Evolutionary conservation across 1,284 basidiomycete genomes (phyloP), one percentile per base, ranked within the genome.

Genomic region (Moniliophthora roreri): DNA sequence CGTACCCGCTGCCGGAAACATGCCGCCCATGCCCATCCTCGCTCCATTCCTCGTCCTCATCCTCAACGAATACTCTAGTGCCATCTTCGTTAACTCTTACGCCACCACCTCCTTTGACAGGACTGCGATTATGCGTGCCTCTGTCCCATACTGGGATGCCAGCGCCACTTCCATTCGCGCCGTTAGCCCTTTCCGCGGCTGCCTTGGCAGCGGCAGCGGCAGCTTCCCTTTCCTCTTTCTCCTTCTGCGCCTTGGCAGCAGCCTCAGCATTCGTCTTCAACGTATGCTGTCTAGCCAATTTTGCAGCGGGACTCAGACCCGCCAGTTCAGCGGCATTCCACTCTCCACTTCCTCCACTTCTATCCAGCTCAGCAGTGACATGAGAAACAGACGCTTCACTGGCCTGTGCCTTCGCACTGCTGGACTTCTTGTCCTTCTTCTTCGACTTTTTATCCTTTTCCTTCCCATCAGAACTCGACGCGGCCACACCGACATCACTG

Each of bases 301-400:
- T 89, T 0, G 95, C 96, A 24, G 96, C 95, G 3, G 95, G 95
- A 60, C 91, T 93, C 51, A 98, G 78, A 8, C 93, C 94, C 44
- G 80, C 82, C 68, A 92, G 71, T 48, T 83, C 81, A 1, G 77
- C 71, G 44, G 69, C 68, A 66, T 65, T 81, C 80, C 78, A 81
- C 57, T 79, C 77, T 40, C 77, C 66, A 37, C 69, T 65, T 49
- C 70, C 72, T 26, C 73, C 26, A 15, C 52, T 69, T 59, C 87
- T 79, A 62, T 96, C 94, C 58, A 91, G 75, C 72, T 98, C 94
- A 6, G 88, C 94, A 16, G 91, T 88, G 36, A 88, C 92, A 66
- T 89, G 90, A 44, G 90, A 91, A 40, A 97, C 82, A 46, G 84
- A 83, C 0, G 94, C 87, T 44, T 87, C 82, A 5, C 85, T 83